phyloP scores from a whole-genome alignment of 148 eudicot genomes.

The Polygonum aviculare region DNA sequence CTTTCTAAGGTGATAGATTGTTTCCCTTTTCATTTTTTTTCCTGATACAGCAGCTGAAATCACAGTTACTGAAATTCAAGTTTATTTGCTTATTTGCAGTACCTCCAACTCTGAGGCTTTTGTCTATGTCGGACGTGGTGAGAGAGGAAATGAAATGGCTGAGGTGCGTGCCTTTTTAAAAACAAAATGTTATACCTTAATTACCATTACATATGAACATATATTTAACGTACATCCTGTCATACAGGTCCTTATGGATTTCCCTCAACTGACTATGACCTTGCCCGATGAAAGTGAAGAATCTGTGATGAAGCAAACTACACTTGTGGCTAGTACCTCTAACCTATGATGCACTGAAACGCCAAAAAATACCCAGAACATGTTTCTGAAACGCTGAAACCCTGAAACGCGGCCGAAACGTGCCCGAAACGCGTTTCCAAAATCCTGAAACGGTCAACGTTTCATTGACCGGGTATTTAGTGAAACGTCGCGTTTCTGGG shows the following conservation, averaged over 20 bases:
- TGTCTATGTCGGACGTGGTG: conserved; percentile 98
- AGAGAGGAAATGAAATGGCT: conserved; percentile 99
- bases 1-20: conserved; percentile 71
- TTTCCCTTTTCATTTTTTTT: background rate
- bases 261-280: conserved; percentile 99
- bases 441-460: no score
- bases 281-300: conserved; percentile 99
- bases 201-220: background rate
- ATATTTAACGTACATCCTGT: background rate
- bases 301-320: conserved; percentile 98
- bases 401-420: no score
- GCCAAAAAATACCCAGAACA: no score
- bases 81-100: conserved; percentile 37
- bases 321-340: conserved; percentile 97
- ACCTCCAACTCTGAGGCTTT: conserved; percentile 98
- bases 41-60: background rate
- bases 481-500: no score
- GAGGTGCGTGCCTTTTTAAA: conserved; percentile 44
- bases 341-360: no score
- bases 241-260: conserved; percentile 93
- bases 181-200: background rate
- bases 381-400: no score
- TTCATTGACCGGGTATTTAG: no score
- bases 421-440: no score
- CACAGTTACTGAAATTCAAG: background rate